Percentiles rank a stretch among this genome's conserved stretches.
Conservation (phyloP, 2,329 filamentous ascomycete species). For the Colletotrichum magnum region DNA sequence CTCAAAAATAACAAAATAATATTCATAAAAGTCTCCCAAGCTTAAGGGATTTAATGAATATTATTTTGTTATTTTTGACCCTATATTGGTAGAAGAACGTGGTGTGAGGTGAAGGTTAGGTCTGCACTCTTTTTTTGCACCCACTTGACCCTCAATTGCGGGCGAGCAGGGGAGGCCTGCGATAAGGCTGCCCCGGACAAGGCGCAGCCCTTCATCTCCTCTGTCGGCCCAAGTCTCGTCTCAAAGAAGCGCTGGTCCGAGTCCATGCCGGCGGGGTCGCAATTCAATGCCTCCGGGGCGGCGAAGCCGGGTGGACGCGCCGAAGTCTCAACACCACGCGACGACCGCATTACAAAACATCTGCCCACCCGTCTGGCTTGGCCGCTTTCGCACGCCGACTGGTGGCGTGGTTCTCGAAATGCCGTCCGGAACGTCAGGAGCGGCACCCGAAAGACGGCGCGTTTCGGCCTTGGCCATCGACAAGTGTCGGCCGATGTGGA, state of each 20-base stretch:
- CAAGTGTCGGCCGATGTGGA: conserved; percentile 3
- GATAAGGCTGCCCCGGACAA: conserved; percentile 6
- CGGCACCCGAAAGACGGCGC: conserved; percentile 13
- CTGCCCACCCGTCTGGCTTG: conserved; percentile 10
- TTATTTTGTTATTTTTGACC: no score
- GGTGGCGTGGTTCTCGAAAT: conserved; percentile 2
- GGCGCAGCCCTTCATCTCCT: conserved; percentile 1
- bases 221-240: conserved; percentile 2
- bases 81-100: no score
- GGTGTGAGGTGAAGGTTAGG: no score
- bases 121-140: no score
- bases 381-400: conserved; percentile 3
- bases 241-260: conserved; percentile 16
- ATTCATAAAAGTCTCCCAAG: no score
- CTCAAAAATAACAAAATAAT: no score
- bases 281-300: conserved; percentile 23
- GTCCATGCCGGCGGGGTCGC: conserved; percentile 9
- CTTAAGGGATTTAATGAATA: no score
- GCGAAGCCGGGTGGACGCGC: conserved; percentile 20
- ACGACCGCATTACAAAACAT: conserved; percentile 24
- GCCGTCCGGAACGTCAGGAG: conserved; percentile 1
- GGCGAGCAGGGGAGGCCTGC: conserved; percentile 29
- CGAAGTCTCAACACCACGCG: conserved; percentile 3
- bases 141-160: conserved; percentile 3
- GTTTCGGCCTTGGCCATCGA: conserved; percentile 7